phyloP scores from a whole-genome alignment of 73 alveolate genomes.

The Paramecium pentaurelia region DNA sequence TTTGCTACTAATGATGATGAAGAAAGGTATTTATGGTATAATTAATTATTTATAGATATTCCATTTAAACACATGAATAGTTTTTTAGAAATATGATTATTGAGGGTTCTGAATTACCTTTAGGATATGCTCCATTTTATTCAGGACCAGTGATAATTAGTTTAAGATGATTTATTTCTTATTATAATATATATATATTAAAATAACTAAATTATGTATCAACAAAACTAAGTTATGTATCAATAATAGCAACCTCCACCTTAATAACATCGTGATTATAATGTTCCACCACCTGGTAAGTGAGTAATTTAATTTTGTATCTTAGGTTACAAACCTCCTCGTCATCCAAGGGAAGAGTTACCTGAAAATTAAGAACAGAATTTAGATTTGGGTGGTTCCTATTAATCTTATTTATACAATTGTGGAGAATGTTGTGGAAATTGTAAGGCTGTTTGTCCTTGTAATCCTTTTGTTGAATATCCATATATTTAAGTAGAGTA shows the following conservation, averaged over 20 bases:
- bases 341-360: conserved; percentile 22
- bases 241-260: not conserved
- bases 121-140: conserved; percentile 60
- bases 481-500: conserved; percentile 46
- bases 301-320: not conserved
- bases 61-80: conserved; percentile 53
- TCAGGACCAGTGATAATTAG: conserved; percentile 52
- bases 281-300: conserved; percentile 27
- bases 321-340: not conserved
- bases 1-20: conserved; percentile 53
- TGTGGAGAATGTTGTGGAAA: conserved; percentile 60
- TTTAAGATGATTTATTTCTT: not conserved
- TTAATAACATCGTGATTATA: not conserved
- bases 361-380: conserved; percentile 33
- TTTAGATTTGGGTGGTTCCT: conserved; percentile 34
- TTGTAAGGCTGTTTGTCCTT: conserved; percentile 49
- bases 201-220: not conserved
- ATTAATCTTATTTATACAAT: not conserved
- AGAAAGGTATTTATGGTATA: not conserved
- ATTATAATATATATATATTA: not conserved
- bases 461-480: conserved; percentile 48
- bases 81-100: conserved; percentile 52
- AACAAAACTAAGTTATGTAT: not conserved
- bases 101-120: conserved; percentile 45
- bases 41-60: not conserved